Base-by-base conservation (phyloP, 2,329 filamentous ascomycete genomes). In the Aspergillus hiratsukae region DNA sequence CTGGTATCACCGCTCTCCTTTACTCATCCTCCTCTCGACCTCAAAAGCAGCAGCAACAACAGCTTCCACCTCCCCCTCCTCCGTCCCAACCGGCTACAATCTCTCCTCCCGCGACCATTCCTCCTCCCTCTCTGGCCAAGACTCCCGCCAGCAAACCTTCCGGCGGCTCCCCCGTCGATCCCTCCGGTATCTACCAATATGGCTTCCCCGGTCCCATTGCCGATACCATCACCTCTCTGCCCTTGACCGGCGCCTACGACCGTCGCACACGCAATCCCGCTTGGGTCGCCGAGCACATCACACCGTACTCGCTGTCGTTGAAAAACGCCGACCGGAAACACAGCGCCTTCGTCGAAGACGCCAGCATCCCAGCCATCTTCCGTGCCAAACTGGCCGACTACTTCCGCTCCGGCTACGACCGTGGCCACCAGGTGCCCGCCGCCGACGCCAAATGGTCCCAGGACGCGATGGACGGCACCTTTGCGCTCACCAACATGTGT, bases 271-370 rank as follows among this genome's bases (percentile, higher is more conserved):
- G 92, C 70, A 99, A 99, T 76, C 94, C 94, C 29, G 83, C 89
- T 72, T 99, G 93, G 93, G 94, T 92, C 8, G 87, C 88, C 61
- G 94, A 99, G 79, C 94, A 99, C 80, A 97, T 99, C 75, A 99
- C 94, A 0, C 86, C 91, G 1, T 84, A 85, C 37, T 97, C 93
- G 0, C 83, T 99, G 14, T 81, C 87, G 3, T 73, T 80, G 52
- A 85, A 86, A 61, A 86, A 88, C 59, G 94, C 85, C 64, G 92
- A 97, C 77, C 87, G 94, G 69, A 89, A 90, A 73, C 81, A 93
- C 81, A 91, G 87, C 72, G 77, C 77, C 59, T 99, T 99, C 74
- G 75, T 86, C 63, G 93, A 99, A 76, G 94, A 99, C 75, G 73
- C 81, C 3, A 75, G 76, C 25, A 87, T 99, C 54, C 94, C 94